A percentile compares a stretch with the other conserved stretches of the same genome.
These are phyloP conservation scores for Aspergillus candidus DNA, from an alignment of 2,329 filamentous ascomycete species.

Conservation along the genomic window DNA sequence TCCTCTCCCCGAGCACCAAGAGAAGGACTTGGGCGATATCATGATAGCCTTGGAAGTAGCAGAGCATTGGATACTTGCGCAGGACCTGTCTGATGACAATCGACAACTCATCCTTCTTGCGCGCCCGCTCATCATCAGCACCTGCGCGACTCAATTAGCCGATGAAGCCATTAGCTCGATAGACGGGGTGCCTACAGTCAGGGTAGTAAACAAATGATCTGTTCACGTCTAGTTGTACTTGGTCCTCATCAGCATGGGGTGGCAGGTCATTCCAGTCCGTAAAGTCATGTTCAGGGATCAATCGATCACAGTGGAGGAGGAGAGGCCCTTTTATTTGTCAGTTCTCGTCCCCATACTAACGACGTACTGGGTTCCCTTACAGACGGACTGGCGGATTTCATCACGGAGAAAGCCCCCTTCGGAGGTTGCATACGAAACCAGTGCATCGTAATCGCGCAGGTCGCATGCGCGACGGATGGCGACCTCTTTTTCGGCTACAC, in stretches of 20 bases:
- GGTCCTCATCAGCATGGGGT: conserved; percentile 78
- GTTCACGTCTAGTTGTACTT: conserved; percentile 87
- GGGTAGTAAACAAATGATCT: conserved; percentile 98
- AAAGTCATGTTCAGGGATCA: conserved; percentile 11
- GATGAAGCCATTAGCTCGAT: background rate
- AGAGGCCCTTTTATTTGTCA: conserved; percentile 40
- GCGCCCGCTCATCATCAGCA: conserved; percentile 61
- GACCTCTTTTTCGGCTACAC: conserved; percentile 35
- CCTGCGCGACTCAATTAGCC: conserved; percentile 41
- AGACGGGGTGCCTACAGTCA: conserved; percentile 50
- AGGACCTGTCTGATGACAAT: conserved; percentile 74
- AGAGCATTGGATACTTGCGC: conserved; percentile 72
- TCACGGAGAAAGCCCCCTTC: conserved; percentile 64
- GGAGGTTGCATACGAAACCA: conserved; percentile 56
- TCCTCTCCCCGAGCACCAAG: conserved; percentile 65
- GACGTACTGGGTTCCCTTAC: conserved; percentile 50
- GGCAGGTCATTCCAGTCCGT: conserved; percentile 57
- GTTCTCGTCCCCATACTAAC: background rate
- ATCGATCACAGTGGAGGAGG: conserved; percentile 38
- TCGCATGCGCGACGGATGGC: conserved; percentile 57
- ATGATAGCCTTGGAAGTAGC: conserved; percentile 98
- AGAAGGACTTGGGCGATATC: conserved; percentile 96
- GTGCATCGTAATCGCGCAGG: conserved; percentile 49
- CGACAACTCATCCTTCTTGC: conserved; percentile 70
- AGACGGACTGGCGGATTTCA: conserved; percentile 64